Evolutionary conservation across 148 eudicot genomes (phyloP).

Genomic region (Silene conica): DNA sequence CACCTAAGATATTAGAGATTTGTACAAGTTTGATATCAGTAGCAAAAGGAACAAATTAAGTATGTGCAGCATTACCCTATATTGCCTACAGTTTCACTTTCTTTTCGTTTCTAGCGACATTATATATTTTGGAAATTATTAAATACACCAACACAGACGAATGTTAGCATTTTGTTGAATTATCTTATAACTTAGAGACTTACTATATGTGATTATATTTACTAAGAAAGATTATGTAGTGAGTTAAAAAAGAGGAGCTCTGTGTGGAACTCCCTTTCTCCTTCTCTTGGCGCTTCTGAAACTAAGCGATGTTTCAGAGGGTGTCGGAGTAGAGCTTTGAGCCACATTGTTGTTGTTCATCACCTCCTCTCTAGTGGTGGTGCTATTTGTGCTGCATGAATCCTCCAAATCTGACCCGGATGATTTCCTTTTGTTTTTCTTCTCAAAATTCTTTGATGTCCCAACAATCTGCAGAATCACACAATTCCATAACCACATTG

Average conservation of each 20-base stretch:
- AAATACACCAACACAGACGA: constrained; percentile 18
- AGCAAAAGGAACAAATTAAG: not conserved
- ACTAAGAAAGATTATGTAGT: constrained; percentile 30
- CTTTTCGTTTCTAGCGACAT: not conserved
- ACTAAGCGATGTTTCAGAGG: constrained; percentile 52
- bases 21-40: not conserved
- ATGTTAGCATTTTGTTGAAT: constrained; percentile 20
- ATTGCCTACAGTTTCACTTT: too few species aligned
- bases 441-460: constrained; percentile 57
- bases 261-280: constrained; percentile 93
- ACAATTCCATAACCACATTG: not conserved
- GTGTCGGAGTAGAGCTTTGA: constrained; percentile 64
- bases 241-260: constrained; percentile 70
- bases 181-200: constrained; percentile 17
- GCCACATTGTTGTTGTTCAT: constrained; percentile 30
- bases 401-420: constrained; percentile 54
- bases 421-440: constrained; percentile 26
- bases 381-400: constrained; percentile 54
- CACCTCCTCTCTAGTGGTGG: constrained; percentile 24
- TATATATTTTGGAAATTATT: not conserved
- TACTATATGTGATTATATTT: constrained; percentile 3
- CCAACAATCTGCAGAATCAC: constrained; percentile 59
- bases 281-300: constrained; percentile 60
- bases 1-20: not conserved
- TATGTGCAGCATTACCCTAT: too few species aligned